phyloP scores from a whole-genome alignment of 495 filamentous ascomycete genomes.

The Aspergillus taichungensis region DNA sequence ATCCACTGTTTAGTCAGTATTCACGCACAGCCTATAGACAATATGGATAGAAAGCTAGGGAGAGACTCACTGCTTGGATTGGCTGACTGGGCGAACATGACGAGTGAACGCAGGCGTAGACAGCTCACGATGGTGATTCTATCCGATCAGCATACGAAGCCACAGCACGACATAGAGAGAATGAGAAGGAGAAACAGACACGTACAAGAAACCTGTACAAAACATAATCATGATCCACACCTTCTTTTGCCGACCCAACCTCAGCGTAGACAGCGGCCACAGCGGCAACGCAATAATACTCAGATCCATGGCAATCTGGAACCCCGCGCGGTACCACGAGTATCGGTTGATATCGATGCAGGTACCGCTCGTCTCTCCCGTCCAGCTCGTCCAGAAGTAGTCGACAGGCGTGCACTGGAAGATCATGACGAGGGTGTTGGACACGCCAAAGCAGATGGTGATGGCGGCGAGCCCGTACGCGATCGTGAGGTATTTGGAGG shows the following conservation, averaged over 20 bases:
- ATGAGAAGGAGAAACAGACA: conserved; percentile 2
- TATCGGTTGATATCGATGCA: conserved; percentile 18
- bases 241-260: conserved; percentile 38
- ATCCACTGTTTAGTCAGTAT: too few species aligned
- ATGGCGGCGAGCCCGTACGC: conserved; percentile 19
- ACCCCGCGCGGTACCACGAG: conserved; percentile 13
- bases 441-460: conserved; percentile 19
- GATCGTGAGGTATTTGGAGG: conserved; percentile 9
- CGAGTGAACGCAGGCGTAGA: conserved; percentile 27
- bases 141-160: too few species aligned
- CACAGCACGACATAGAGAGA: not conserved
- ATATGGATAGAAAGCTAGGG: not conserved
- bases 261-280: conserved; percentile 30
- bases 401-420: conserved; percentile 28
- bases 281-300: conserved; percentile 30
- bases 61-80: conserved; percentile 22
- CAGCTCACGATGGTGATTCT: conserved; percentile 34
- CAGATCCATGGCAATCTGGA: conserved; percentile 20
- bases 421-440: conserved; percentile 20
- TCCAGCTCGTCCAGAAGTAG: conserved; percentile 25
- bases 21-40: too few species aligned
- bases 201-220: conserved; percentile 44
- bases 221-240: conserved; percentile 44
- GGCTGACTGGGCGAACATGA: conserved; percentile 22
- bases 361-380: conserved; percentile 13